phyloP scores from a whole-genome alignment of 495 filamentous ascomycete species.

The Penicillium nucicola region DNA sequence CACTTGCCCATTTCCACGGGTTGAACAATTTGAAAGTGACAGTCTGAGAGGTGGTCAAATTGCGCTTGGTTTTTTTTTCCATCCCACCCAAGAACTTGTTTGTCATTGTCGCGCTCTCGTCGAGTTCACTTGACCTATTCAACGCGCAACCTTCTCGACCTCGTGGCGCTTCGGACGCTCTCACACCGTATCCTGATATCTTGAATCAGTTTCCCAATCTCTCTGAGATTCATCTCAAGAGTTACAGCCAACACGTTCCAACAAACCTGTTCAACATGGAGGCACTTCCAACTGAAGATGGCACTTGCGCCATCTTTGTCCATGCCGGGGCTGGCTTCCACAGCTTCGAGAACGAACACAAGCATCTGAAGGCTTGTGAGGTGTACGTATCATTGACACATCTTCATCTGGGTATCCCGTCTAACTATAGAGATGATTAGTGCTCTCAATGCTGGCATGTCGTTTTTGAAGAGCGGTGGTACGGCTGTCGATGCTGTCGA shows the following conservation, averaged over 20 bases:
- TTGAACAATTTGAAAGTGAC: neutral
- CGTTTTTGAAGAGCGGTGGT: constrained; percentile 70
- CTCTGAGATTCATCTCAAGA: too few species aligned
- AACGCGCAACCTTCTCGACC: too few species aligned
- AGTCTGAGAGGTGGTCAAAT: too few species aligned
- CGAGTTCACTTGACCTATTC: too few species aligned
- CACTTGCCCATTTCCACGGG: too few species aligned
- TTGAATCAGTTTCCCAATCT: too few species aligned
- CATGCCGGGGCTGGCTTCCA: constrained; percentile 98
- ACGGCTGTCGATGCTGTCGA: constrained; percentile 89
- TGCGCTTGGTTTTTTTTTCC: too few species aligned
- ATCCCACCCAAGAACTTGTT: too few species aligned
- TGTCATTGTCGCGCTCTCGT: too few species aligned
- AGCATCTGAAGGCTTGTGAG: constrained; percentile 80
- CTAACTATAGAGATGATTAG: constrained; percentile 42
- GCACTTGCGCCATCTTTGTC: constrained; percentile 76
- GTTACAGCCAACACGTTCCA: neutral
- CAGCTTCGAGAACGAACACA: constrained; percentile 73
- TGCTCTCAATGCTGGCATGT: constrained; percentile 77
- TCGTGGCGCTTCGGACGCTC: neutral
- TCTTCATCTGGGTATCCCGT: neutral
- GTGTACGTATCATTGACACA: constrained; percentile 59
- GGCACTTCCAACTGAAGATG: constrained; percentile 33
- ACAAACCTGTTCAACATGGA: constrained; percentile 21
- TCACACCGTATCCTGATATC: too few species aligned